Percentiles rank a stretch among this genome's conserved stretches.
These are phyloP conservation scores for Cyathus striatus DNA, from an alignment of 768 basidiomycete species.

Conservation along the genomic window DNA sequence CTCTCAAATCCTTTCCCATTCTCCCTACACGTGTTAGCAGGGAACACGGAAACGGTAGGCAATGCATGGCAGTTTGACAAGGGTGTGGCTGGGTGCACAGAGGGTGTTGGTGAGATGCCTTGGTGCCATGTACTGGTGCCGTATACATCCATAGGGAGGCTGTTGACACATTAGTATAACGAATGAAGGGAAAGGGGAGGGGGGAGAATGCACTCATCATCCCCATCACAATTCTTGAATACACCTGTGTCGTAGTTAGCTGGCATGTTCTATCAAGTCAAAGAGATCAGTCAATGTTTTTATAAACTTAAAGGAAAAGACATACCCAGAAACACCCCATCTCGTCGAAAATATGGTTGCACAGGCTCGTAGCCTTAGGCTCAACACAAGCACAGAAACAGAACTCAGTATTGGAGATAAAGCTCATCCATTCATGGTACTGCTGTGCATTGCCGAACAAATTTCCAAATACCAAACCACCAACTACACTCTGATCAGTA, in stretches of 20 bases:
- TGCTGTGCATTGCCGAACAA: constrained; percentile 44
- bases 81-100: constrained; percentile 51
- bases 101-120: constrained; percentile 51
- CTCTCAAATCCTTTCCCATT: no score
- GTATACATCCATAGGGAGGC: constrained; percentile 65
- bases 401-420: constrained; percentile 63
- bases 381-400: constrained; percentile 74
- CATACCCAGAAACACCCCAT: constrained; percentile 55
- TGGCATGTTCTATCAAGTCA: constrained; percentile 62
- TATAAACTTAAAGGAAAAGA: constrained; percentile 1
- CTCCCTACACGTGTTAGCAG: constrained; percentile 14
- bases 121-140: constrained; percentile 70
- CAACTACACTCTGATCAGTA: constrained; percentile 32
- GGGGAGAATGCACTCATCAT: constrained; percentile 40
- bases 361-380: constrained; percentile 48
- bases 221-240: constrained; percentile 65
- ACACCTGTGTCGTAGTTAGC: constrained; percentile 54
- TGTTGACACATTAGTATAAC: constrained; percentile 6
- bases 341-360: constrained; percentile 77
- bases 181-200: not conserved
- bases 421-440: constrained; percentile 83
- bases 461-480: constrained; percentile 67
- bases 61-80: constrained; percentile 59
- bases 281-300: not conserved
- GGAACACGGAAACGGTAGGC: constrained; percentile 25